These are phyloP conservation scores for Rhododendron ovatum DNA, from an alignment of 148 eudicot species.

Conservation along the genomic window DNA sequence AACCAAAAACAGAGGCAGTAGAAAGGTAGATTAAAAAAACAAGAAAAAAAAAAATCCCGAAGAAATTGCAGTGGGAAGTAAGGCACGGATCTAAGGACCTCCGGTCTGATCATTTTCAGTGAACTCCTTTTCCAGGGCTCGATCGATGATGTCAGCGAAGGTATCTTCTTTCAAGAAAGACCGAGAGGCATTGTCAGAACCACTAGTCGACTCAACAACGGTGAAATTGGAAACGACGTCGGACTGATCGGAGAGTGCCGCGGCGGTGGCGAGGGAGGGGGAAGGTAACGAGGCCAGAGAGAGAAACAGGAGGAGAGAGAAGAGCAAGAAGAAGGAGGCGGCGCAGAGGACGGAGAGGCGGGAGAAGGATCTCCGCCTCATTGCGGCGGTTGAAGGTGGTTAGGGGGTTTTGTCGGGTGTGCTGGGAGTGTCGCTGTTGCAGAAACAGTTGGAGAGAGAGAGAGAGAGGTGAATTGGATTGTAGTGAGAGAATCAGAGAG, in stretches of 20 bases:
- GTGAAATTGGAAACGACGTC: constrained; percentile 15
- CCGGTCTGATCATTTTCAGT: constrained; percentile 58
- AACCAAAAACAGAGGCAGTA: background rate
- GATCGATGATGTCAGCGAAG: constrained; percentile 69
- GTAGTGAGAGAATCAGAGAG: no score
- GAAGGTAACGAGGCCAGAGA: constrained; percentile 9
- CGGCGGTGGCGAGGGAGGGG: constrained; percentile 5
- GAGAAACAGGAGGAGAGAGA: constrained; percentile 12
- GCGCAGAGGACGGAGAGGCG: background rate
- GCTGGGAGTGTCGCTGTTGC: background rate
- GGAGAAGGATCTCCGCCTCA: constrained; percentile 19
- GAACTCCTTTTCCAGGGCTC: constrained; percentile 66
- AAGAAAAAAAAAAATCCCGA: background rate
- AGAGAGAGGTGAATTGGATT: no score
- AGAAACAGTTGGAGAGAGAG: constrained; percentile 6
- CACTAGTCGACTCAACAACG: background rate
- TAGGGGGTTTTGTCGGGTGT: background rate
- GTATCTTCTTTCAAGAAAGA: constrained; percentile 33
- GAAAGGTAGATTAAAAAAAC: constrained; percentile 7
- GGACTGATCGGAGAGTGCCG: constrained; percentile 10
- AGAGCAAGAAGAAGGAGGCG: constrained; percentile 8
- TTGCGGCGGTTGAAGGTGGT: constrained; percentile 1
- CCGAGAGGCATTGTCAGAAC: constrained; percentile 1
- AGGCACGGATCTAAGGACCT: constrained; percentile 46
- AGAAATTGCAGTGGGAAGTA: background rate